Base-by-base conservation (phyloP, 495 filamentous ascomycete species). In the Tuber borchii region DNA sequence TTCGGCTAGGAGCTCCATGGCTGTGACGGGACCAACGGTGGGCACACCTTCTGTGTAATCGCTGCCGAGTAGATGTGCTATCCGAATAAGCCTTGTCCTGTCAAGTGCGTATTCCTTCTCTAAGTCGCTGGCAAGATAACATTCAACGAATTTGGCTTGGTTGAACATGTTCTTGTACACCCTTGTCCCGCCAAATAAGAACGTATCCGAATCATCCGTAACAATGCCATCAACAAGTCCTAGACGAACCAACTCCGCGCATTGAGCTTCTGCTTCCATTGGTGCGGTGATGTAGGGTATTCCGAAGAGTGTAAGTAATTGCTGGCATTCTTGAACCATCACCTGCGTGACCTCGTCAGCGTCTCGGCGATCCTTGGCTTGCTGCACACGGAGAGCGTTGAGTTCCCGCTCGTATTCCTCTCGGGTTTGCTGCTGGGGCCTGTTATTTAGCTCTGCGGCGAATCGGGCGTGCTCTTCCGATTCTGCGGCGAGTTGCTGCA, bases 111-210 rank as follows among this genome's bases (percentile, higher is more conserved):
- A 91, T 76, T 99, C 95, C 78, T 93, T 91, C 81, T 97, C 93
- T 2, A 99, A 87, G 80, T 98, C 95, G 4, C 86, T 86, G n/a
- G 90, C 85, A 40, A 99, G 89, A 80, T 97, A 99, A 84, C 95
- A 98, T 85, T 99, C 96, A 65, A 99, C 95, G 80, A 91, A 96
- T 80, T 98, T 98, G 84, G 93, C 92, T 80, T 92, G 91, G 83
- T 97, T 98, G 88, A 99, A 99, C 93, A 98, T 96, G 86, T 99
- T 97, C 78, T 98, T 97, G 87, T 98, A 99, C 26, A 99, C 91
- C 22, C 95, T 88, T 0, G 93, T 98, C 44, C 95, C 95, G 61
- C 95, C 95, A 81, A 99, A 99, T 19, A 99, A 89, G 82, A 99
- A 98, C n/a, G 90, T 94, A 86, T 99, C 95, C 19, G 90, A 93